Base-by-base conservation (phyloP, 495 filamentous ascomycete genomes). In the Aspergillus ellipticus region DNA sequence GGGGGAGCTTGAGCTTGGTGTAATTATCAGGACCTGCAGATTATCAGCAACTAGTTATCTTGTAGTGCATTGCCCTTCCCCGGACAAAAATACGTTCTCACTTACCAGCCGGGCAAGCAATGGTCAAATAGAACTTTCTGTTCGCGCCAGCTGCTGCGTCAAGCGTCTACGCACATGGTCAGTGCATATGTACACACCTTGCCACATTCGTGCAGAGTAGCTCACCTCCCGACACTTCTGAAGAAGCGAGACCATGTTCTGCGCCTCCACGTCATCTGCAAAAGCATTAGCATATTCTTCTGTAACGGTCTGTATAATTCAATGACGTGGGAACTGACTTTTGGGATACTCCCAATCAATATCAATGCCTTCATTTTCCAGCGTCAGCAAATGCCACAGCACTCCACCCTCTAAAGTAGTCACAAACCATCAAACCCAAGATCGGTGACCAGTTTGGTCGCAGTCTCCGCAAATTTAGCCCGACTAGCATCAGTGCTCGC, bases 51-150 rank as follows among this genome's bases (percentile, higher is more conserved):
- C 13, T 19, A 17, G 20, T 42, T 1, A 8, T 15, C 13, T 48
- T 28, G 4, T 7, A 28, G 26, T 2, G n/a, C n/a, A n/a, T n/a
- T n/a, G n/a, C n/a, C n/a, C 16, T 41, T 35, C 6, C 17, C 7
- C 9, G 10, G 37, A 21, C 4, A 26, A 24, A 4, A 0, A 19
- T 4, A 17, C 8, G 1, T 10, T 15, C 19, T 13, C 26, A 49
- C 55, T 42, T 58, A 72, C 71, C 72, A 45, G 79, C 79, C 13
- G 79, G 78, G 41, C 77, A 86, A 37, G 93, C 92, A 55, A 96
- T 82, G 8, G 88, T 92, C 56, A 97, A 79, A 11, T 83, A 75
- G 66, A 96, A 88, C 53, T 82, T 85, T 57, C 82, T 74, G 46
- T 71, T 53, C 8, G 70, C 65, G 16, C 75, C 74, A 4, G 84